Base-by-base conservation (phyloP, 2,329 filamentous ascomycete species). In the Monosporascus sp. region DNA sequence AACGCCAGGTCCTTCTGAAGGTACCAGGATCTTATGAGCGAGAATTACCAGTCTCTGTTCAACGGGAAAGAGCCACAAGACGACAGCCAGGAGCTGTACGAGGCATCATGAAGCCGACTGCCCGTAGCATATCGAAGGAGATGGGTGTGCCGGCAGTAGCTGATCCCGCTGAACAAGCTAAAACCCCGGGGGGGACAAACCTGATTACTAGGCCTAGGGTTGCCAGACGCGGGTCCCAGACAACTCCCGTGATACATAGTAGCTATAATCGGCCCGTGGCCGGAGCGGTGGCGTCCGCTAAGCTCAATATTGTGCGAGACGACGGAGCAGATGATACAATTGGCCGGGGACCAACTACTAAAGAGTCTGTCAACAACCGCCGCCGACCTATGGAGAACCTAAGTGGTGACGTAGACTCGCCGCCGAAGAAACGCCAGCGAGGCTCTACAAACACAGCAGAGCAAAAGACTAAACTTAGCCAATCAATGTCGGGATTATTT, bases 211-310 rank as follows among this genome's bases (percentile, higher is more conserved):
- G 56, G 40, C 51, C 52, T 22, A 57, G 48, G 46, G 43, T 56
- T 24, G 49, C 53, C 37, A 61, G 44, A 5, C 54, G 60, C 48
- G 55, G 57, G 20, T 53, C 48, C 7, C 60, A 61, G 24, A 27
- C 52, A 8, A 8, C 46, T 16, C 55, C 54, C 22, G 58, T 52
- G 27, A 59, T 59, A 11, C 58, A 62, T 49, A 67, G 62, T 47
- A 59, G 58, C 22, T 69, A 66, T 45, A 68, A 69, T 49, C 60
- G 65, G 11, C 64, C 61, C 8, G 65, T 68, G 9, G 53, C 56
- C n/a, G 63, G 65, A 14, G 52, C 54, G 20, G 36, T 53, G 37
- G 24, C 27, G 5, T 52, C 31, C 16, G 51, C 20, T 17, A 3
- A 49, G 37, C 20, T 44, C 20, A 22, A 44, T 11, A 34, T 14